These are phyloP conservation scores for Geotrichum carabidarum DNA, from an alignment of 1,139 yeast species.

Conservation along the genomic window DNA sequence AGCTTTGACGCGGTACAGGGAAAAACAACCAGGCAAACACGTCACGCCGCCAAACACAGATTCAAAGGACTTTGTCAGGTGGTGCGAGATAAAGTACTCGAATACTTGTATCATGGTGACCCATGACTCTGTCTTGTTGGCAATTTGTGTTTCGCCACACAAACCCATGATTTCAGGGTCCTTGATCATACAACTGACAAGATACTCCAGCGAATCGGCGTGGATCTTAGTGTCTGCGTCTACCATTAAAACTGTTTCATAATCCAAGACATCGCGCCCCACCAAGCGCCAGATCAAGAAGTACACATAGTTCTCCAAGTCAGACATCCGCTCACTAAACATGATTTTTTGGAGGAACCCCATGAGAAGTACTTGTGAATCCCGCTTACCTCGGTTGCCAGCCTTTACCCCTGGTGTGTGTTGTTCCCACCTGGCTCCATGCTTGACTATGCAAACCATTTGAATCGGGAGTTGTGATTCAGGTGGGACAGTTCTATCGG, in stretches of 20 bases:
- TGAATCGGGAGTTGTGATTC: constrained; percentile 53
- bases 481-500: constrained; percentile 43
- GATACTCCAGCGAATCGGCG: constrained; percentile 33
- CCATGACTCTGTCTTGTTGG: constrained; percentile 35
- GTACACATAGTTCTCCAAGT: constrained; percentile 35
- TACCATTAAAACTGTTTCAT: constrained; percentile 36
- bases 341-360: constrained; percentile 39
- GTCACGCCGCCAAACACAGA: constrained; percentile 39
- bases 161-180: constrained; percentile 36
- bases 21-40: constrained; percentile 39
- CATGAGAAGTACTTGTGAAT: constrained; percentile 37
- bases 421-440: constrained; percentile 38
- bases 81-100: constrained; percentile 39
- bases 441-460: constrained; percentile 34
- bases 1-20: constrained; percentile 43
- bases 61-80: constrained; percentile 38
- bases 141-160: constrained; percentile 38
- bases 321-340: constrained; percentile 36
- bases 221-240: constrained; percentile 39
- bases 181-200: constrained; percentile 33
- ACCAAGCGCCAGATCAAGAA: constrained; percentile 33
- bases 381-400: constrained; percentile 40
- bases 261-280: constrained; percentile 32
- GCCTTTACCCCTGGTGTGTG: constrained; percentile 37
- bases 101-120: constrained; percentile 40